Evolutionary conservation across 148 eudicot species (phyloP).

Genomic region (Spergularia bocconei): DNA sequence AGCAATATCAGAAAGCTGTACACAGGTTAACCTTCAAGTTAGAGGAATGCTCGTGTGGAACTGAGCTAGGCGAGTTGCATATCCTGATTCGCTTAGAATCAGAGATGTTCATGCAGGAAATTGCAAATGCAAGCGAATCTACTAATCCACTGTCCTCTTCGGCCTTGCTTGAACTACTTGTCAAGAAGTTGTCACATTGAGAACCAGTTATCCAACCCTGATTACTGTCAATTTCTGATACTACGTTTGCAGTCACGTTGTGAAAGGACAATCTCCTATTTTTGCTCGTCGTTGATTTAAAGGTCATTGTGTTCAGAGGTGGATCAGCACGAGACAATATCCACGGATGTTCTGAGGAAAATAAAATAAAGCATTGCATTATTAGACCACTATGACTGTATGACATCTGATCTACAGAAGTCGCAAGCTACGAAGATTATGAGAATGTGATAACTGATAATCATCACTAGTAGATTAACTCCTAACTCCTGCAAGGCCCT

Average conservation of each 20-base stretch:
- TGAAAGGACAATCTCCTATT: conserved; percentile 29
- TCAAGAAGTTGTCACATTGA: conserved; percentile 19
- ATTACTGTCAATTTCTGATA: conserved; percentile 36
- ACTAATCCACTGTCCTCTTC: conserved; percentile 52
- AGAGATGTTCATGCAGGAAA: conserved; percentile 61
- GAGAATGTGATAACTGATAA: not conserved
- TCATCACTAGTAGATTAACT: too few relatives aligned
- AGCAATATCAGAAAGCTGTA: conserved; percentile 58
- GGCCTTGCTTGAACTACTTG: conserved; percentile 24
- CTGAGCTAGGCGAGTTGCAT: conserved; percentile 45
- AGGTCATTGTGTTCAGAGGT: conserved; percentile 28
- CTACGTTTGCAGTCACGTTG: conserved; percentile 21
- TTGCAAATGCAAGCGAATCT: conserved; percentile 61
- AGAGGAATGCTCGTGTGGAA: conserved; percentile 51
- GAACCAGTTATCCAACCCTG: conserved; percentile 11
- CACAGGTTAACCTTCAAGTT: conserved; percentile 64
- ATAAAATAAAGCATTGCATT: not conserved
- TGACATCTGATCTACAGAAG: not conserved
- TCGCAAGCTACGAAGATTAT: not conserved
- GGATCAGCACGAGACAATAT: conserved; percentile 40
- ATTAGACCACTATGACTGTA: not conserved
- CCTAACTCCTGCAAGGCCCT: too few relatives aligned
- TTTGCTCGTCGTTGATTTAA: conserved; percentile 31
- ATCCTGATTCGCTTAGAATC: conserved; percentile 65
- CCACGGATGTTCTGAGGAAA: conserved; percentile 51